phyloP scores from a whole-genome alignment of 2,329 filamentous ascomycete genomes.

The Magnaporthiopsis rhizophila region DNA sequence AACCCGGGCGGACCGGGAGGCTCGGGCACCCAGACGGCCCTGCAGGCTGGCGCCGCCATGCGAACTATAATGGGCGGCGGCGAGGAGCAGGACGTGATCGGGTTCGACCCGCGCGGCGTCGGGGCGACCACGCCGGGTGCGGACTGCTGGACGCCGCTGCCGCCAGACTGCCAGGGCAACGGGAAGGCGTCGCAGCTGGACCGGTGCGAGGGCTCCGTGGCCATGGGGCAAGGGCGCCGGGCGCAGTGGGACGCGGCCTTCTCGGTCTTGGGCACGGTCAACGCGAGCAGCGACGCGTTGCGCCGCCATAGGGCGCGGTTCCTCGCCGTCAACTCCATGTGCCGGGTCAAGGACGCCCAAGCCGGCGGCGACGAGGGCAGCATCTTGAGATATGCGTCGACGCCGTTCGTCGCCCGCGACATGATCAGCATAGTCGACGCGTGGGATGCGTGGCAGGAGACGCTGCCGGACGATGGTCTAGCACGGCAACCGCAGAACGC shows the following conservation, averaged over 20 bases:
- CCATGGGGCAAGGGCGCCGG: background rate
- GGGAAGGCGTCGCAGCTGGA: too few species aligned
- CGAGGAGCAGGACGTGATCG: constrained; percentile 33
- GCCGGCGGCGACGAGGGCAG: constrained; percentile 16
- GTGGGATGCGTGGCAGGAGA: constrained; percentile 26
- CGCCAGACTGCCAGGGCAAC: constrained; percentile 4
- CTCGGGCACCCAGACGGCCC: constrained; percentile 22
- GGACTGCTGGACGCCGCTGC: constrained; percentile 25
- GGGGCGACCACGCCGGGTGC: constrained; percentile 29
- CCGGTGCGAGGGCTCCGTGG: background rate
- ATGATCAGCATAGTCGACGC: constrained; percentile 32
- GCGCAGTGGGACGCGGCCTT: constrained; percentile 11
- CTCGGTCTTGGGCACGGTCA: constrained; percentile 23
- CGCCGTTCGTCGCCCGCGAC: constrained; percentile 28
- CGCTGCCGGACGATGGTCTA: background rate
- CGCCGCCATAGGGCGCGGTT: constrained; percentile 20
- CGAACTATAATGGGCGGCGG: constrained; percentile 26
- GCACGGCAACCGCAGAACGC: too few species aligned
- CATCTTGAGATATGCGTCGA: constrained; percentile 25
- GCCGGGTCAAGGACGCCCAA: constrained; percentile 19
- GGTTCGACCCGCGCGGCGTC: constrained; percentile 40
- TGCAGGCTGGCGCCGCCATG: constrained; percentile 25
- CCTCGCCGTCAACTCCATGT: constrained; percentile 24
- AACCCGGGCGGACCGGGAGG: constrained; percentile 36
- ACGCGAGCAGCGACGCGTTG: constrained; percentile 25